Base-by-base conservation (phyloP, 2,329 filamentous ascomycete genomes). In the Pseudogymnoascus sp. region DNA sequence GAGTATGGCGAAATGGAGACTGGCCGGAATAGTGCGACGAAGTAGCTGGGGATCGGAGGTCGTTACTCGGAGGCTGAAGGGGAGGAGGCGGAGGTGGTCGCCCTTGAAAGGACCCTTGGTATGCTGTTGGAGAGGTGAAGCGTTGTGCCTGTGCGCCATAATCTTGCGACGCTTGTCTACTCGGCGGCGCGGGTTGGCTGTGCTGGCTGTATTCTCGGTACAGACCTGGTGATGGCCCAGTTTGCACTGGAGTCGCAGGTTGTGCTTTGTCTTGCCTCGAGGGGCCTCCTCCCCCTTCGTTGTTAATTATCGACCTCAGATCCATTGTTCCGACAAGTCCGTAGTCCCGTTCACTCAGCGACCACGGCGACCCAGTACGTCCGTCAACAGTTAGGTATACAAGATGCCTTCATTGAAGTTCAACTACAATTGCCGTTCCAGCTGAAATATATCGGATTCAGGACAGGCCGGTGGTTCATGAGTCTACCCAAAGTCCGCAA, bases 301-400 rank as follows among this genome's bases (percentile, higher is more conserved):
- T 77, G 71, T 81, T 81, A 75, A 82, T 79, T 69, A 82, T 81
- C 63, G 78, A 79, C 72, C 78, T 77, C 71, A 82, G 76, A 74
- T 82, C 80, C 80, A 82, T 82, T 70, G 71, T 57, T 57, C 28
- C 50, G 50, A 57, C 50, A 57, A 57, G 50, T 57, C 50, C 50
- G 50, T 57, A 33, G 50, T 57, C 50, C 50, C n/a, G 23, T n/a
- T 57, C 50, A 57, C 50, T 57, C n/a, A 57, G 50, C 28, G 28
- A 21, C 50, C 50, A 57, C 28, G 28, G 50, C n/a, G 28, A 19
- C 50, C 28, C 50, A 57, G 50, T 57, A 15, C 17, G 50, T 57
- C 50, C 50, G 50, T 57, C 50, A 57, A 57, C 50, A n/a, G 50
- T 33, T 57, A 8, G 28, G 28, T 21, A 28, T 57, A 57, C 26